Evolutionary conservation across 257 asterid species (phyloP), one percentile per base, ranked within the genome.

Genomic region (Orobanche coerulescens): DNA sequence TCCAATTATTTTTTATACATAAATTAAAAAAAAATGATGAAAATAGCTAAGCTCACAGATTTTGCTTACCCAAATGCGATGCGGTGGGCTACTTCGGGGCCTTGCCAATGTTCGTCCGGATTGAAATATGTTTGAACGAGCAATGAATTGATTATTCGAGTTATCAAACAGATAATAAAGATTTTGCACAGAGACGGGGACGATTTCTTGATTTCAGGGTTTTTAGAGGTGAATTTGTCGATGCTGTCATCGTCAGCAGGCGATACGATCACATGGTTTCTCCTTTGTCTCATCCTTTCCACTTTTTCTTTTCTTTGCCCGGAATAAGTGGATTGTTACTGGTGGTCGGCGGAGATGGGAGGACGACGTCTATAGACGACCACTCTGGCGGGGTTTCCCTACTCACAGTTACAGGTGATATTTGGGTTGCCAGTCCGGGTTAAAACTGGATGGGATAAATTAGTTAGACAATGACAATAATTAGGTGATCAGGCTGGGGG

Each of bases 51-150:
- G n/a, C n/a, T n/a, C 22, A 30, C 48, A 58, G 9, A 58, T 23
- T 54, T 10, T 26, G 26, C 58, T 61, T 71, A 90, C 94, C 97
- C 95, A 56, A 90, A 90, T 15, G 90, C 47, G 43, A 90, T 82
- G 55, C 68, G 79, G 62, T 92, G 98, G 15, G 78, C 82, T 25
- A 76, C 75, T 62, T 76, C 82, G 26, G 86, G 96, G 63, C 90
- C 88, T 81, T 92, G 98, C 95, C 96, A 92, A 48, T 92, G 98
- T 68, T 92, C 98, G 75, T 92, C 98, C 24, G 98, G 96, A 56
- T 88, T 92, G 82, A 92, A 92, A 72, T 92, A 92, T 18, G 98
- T 92, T 60, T 85, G 96, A 12, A 87, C 90, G 52, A 90, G 66
- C 53, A 90, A 73, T 15, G 95, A 86, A 58, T 85, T 88, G 54